Percentiles rank a stretch among this genome's conserved stretches.
These are phyloP conservation scores for Trichoderma virens DNA, from an alignment of 495 filamentous ascomycete species.

Conservation along the genomic window DNA sequence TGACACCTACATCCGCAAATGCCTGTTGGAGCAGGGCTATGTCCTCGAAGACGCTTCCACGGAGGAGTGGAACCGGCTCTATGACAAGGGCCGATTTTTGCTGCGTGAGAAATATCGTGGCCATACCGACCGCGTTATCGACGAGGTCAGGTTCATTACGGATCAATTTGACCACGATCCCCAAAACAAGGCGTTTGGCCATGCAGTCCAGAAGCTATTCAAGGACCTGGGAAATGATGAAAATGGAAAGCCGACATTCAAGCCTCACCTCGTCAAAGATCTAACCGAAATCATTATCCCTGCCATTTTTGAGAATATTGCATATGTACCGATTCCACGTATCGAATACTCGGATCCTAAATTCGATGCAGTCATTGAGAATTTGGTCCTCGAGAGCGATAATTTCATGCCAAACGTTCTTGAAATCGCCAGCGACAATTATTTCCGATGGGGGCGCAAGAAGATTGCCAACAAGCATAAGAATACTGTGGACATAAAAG, in stretches of 20 bases:
- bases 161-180: constrained; percentile 84
- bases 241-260: constrained; percentile 53
- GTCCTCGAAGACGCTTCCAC: constrained; percentile 79
- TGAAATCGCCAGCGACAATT: constrained; percentile 88
- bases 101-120: constrained; percentile 80
- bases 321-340: constrained; percentile 88
- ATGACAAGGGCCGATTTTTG: constrained; percentile 81
- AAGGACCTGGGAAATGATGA: constrained; percentile 70
- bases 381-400: constrained; percentile 89
- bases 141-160: constrained; percentile 84
- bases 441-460: constrained; percentile 93
- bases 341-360: constrained; percentile 86
- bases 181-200: constrained; percentile 71
- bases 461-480: constrained; percentile 60
- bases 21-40: constrained; percentile 82
- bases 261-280: constrained; percentile 85
- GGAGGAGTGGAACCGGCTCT: constrained; percentile 73
- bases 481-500: constrained; percentile 75
- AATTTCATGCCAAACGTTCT: constrained; percentile 95
- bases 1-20: constrained; percentile 70
- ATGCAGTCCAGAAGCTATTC: constrained; percentile 78
- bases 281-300: constrained; percentile 81
- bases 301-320: constrained; percentile 72
- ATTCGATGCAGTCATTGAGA: constrained; percentile 86
- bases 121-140: constrained; percentile 79